Evolutionary conservation across 257 asterid genomes (phyloP).

Genomic region (Capsicum chinense): DNA sequence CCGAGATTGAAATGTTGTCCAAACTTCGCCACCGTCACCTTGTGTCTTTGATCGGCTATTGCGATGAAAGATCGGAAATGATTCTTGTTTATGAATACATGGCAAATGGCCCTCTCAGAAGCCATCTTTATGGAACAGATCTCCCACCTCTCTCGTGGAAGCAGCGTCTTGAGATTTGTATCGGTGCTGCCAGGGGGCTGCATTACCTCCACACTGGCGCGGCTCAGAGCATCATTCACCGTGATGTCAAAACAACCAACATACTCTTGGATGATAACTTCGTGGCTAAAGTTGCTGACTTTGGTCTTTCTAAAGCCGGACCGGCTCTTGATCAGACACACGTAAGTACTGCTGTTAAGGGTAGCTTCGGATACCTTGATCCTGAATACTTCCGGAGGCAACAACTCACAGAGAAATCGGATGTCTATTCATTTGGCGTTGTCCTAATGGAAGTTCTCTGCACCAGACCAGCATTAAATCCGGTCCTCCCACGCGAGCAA

Average conservation of each 20-base stretch:
- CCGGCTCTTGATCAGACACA: slow-evolving; percentile 59
- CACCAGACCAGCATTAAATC: slow-evolving; percentile 57
- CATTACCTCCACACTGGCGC: slow-evolving; percentile 61
- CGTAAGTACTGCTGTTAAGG: slow-evolving; percentile 58
- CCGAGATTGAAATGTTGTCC: slow-evolving; percentile 59
- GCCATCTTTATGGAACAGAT: slow-evolving; percentile 55
- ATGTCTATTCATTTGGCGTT: slow-evolving; percentile 58
- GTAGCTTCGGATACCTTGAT: slow-evolving; percentile 58
- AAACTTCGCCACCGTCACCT: slow-evolving; percentile 59
- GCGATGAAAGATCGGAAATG: slow-evolving; percentile 59
- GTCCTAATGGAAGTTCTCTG: slow-evolving; percentile 59
- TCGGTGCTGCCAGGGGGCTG: slow-evolving; percentile 58
- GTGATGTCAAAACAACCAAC: slow-evolving; percentile 59
- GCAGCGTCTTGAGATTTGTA: slow-evolving; percentile 58
- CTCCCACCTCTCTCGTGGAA: slow-evolving; percentile 55
- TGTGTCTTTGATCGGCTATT: slow-evolving; percentile 57
- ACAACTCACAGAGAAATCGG: slow-evolving; percentile 57
- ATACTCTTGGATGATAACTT: slow-evolving; percentile 54
- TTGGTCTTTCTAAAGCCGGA: slow-evolving; percentile 57
- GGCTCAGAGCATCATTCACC: slow-evolving; percentile 55
- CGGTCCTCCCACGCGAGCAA: slow-evolving; percentile 56
- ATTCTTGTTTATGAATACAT: slow-evolving; percentile 56
- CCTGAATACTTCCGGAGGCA: slow-evolving; percentile 60
- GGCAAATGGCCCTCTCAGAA: slow-evolving; percentile 61
- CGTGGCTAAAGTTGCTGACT: slow-evolving; percentile 58